Base-by-base conservation (phyloP, 306 rosid genomes). In the Pyrus bretschneideri region DNA sequence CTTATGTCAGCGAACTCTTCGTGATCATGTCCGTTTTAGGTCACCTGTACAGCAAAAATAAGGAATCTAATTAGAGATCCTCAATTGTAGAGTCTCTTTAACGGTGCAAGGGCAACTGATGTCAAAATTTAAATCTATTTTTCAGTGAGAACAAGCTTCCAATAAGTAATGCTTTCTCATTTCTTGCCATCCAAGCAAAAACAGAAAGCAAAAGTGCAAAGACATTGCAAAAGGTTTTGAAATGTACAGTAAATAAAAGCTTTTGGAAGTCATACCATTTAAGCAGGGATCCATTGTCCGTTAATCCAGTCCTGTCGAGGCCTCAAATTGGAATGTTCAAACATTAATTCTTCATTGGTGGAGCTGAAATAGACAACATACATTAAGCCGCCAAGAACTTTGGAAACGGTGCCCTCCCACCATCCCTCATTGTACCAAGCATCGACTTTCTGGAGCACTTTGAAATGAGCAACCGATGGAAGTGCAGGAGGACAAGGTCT, bases 401-500 rank as follows among this genome's bases (percentile, higher is more conserved):
- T 65, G 67, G 76, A 80, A 80, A 86, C 65, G 51, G 77, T 30
- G 1, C 90, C 88, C 77, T 88, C 83, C 92, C 92, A 88, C 92
- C 92, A 88, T 15, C 83, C 92, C 17, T 88, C 87, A 35, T 75
- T 88, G 71, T 80, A 72, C 89, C 88, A 82, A 6, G 83, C 86
- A 70, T 88, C 85, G 21, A 88, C 89, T 49, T 80, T 82, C 71
- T 88, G 82, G 31, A 74, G 74, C 69, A 10, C 71, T 63, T 81
- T 71, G 54, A 78, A 80, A 22, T 71, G 63, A 55, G 61, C 51
- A 30, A 57, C 66, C 31, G 25, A 29, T 11, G 81, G 73, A 75
- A 82, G 68, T n/a, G 66, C 13, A 52, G 81, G 88, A 1, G 92
- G 92, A 38, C 70, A 79, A 1, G 89, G 92, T 85, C 88, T 88